Evolutionary conservation across 2,329 filamentous ascomycete genomes (phyloP).

Genomic region (Cercospora janseana): DNA sequence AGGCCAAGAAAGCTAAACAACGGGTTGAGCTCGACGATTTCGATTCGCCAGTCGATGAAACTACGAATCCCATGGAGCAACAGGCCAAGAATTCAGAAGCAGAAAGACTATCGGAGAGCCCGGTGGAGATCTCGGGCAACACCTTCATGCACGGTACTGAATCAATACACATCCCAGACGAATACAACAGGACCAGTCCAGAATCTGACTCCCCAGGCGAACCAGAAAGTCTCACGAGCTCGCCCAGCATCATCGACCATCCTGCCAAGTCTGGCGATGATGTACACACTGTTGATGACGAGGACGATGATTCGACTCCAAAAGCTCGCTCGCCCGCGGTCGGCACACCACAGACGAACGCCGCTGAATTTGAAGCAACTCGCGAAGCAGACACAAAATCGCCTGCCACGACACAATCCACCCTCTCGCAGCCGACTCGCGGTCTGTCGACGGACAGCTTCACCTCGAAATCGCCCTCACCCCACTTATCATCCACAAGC

Average conservation of each 20-base stretch:
- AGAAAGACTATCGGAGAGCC: slow-evolving; percentile 64
- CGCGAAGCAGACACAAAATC: background rate
- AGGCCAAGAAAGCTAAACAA: slow-evolving; percentile 59
- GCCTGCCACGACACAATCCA: background rate
- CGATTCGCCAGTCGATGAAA: slow-evolving; percentile 52
- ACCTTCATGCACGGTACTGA: slow-evolving; percentile 42
- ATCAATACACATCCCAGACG: slow-evolving; percentile 38
- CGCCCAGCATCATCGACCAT: slow-evolving; percentile 35
- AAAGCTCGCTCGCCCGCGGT: slow-evolving; percentile 33
- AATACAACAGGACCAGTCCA: slow-evolving; percentile 23
- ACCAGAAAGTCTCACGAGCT: slow-evolving; percentile 31
- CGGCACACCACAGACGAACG: slow-evolving; percentile 2
- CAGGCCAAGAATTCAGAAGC: slow-evolving; percentile 25
- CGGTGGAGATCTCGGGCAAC: slow-evolving; percentile 61
- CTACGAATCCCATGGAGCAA: slow-evolving; percentile 44
- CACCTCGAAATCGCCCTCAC: slow-evolving; percentile 24
- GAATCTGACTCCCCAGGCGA: slow-evolving; percentile 22
- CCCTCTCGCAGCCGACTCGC: slow-evolving; percentile 16
- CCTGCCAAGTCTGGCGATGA: slow-evolving; percentile 26
- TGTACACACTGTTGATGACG: slow-evolving; percentile 18
- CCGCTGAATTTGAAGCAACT: background rate
- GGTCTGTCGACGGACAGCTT: slow-evolving; percentile 27
- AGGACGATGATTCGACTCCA: slow-evolving; percentile 36
- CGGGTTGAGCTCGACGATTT: slow-evolving; percentile 70
- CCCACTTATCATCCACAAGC: slow-evolving; percentile 29